phyloP scores from a whole-genome alignment of 1,284 basidiomycete genomes.

The Fereydounia khargensis region DNA sequence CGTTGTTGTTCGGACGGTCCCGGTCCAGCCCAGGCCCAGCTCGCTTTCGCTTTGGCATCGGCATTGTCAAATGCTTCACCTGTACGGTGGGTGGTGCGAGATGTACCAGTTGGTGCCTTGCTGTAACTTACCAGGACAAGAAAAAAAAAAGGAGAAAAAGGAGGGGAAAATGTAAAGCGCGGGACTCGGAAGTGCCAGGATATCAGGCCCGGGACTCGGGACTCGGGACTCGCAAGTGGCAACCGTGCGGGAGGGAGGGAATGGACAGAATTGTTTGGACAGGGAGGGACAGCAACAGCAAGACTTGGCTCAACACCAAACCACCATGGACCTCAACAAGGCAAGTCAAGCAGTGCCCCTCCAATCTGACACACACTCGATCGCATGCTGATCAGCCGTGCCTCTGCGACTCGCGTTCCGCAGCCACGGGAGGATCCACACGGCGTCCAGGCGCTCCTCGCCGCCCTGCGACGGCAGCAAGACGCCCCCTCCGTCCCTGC shows the following conservation, averaged over 20 bases:
- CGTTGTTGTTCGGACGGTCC: conserved; percentile 9
- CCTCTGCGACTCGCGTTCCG: not conserved
- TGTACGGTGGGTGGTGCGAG: not conserved
- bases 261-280: no score
- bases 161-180: not conserved
- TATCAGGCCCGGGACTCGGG: not conserved
- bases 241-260: no score
- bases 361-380: not conserved
- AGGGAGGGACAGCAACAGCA: no score
- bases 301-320: no score
- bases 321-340: not conserved
- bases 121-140: not conserved
- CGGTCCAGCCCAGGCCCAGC: conserved; percentile 21
- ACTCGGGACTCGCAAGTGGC: conserved; percentile 6
- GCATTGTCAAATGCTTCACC: conserved; percentile 4
- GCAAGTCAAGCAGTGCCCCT: not conserved
- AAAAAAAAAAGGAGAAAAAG: not conserved
- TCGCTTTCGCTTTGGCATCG: conserved; percentile 25
- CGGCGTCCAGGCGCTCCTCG: conserved; percentile 24
- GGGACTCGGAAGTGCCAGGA: not conserved
- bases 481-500: conserved; percentile 1
- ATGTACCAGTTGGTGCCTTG: not conserved
- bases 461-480: conserved; percentile 21
- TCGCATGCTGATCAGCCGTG: not conserved
- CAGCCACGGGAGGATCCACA: conserved; percentile 16